These are phyloP conservation scores for Trichoderma parareesei DNA, from an alignment of 495 filamentous ascomycete species.

Conservation along the genomic window DNA sequence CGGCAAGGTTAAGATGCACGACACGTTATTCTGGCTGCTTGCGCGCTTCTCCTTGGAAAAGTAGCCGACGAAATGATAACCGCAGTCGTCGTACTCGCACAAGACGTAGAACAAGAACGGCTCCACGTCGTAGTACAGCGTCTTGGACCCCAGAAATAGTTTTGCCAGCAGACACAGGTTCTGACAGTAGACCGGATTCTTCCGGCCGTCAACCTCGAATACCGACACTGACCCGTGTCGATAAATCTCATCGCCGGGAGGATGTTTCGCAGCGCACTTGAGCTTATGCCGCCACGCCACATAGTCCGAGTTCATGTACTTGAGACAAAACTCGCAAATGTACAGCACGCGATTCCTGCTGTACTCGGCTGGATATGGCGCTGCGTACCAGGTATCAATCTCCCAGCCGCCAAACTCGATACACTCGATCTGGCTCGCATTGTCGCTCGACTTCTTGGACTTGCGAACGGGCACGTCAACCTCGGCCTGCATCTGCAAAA, in stretches of 20 bases:
- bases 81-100: conserved; percentile 86
- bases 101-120: conserved; percentile 98
- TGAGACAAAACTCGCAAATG: conserved; percentile 97
- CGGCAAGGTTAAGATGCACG: conserved; percentile 89
- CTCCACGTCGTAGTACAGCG: conserved; percentile 96
- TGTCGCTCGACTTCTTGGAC: conserved; percentile 64
- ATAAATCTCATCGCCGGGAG: conserved; percentile 96
- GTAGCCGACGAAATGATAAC: conserved; percentile 96
- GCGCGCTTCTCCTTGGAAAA: conserved; percentile 99
- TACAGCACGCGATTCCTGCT: conserved; percentile 90
- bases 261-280: conserved; percentile 93
- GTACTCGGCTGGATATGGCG: conserved; percentile 97
- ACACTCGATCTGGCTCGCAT: conserved; percentile 93
- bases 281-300: conserved; percentile 97
- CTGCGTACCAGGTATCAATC: conserved; percentile 99
- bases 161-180: conserved; percentile 95
- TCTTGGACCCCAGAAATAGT: conserved; percentile 93
- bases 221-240: conserved; percentile 88
- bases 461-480: conserved; percentile 37
- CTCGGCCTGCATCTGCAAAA: conserved; percentile 40
- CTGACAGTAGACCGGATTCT: conserved; percentile 95
- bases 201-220: conserved; percentile 94
- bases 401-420: conserved; percentile 96
- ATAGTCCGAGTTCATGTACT: conserved; percentile 98
- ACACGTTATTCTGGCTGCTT: conserved; percentile 91